These are phyloP conservation scores for Exophiala spinifera DNA, from an alignment of 2,329 filamentous ascomycete genomes.

Conservation along the genomic window DNA sequence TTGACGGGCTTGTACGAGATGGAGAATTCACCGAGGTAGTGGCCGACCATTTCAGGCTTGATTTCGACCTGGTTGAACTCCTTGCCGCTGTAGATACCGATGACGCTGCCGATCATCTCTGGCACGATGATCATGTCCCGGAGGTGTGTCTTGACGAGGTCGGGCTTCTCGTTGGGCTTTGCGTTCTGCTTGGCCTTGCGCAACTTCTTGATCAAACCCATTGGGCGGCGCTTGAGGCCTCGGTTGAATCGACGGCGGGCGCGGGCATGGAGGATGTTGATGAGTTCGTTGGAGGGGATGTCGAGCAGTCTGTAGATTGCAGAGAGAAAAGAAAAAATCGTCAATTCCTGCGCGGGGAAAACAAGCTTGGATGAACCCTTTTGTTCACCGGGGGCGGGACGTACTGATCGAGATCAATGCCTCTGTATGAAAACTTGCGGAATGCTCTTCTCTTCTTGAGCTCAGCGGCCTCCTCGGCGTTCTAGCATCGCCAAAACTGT, in stretches of 20 bases:
- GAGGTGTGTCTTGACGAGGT: slow-evolving; percentile 98
- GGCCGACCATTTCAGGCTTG: slow-evolving; percentile 99
- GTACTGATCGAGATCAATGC: slow-evolving; percentile 99
- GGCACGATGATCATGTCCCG: slow-evolving; percentile 99
- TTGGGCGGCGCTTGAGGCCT: slow-evolving; percentile 98
- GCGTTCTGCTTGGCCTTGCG: slow-evolving; percentile 99
- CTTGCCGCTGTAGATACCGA: slow-evolving; percentile 99
- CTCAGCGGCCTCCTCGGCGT: slow-evolving; percentile 97
- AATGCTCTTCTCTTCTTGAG: slow-evolving; percentile 99
- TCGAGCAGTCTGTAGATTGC: slow-evolving; percentile 76
- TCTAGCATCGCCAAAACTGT: slow-evolving; percentile 53
- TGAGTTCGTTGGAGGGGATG: slow-evolving; percentile 96
- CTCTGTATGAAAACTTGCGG: slow-evolving; percentile 99
- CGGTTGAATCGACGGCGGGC: slow-evolving; percentile 99
- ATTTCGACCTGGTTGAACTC: slow-evolving; percentile 99
- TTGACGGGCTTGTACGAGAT: slow-evolving; percentile 99
- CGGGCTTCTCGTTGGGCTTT: slow-evolving; percentile 99
- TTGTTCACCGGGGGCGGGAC: slow-evolving; percentile 44
- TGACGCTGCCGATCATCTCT: slow-evolving; percentile 98
- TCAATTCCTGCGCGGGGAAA: background rate
- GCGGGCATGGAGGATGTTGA: slow-evolving; percentile 98
- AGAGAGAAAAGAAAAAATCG: background rate
- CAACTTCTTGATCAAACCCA: slow-evolving; percentile 99
- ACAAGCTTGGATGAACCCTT: too few relatives aligned
- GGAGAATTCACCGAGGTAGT: slow-evolving; percentile 99